These are phyloP conservation scores for Extremus antarcticus DNA, from an alignment of 495 filamentous ascomycete genomes.

Conservation along the genomic window DNA sequence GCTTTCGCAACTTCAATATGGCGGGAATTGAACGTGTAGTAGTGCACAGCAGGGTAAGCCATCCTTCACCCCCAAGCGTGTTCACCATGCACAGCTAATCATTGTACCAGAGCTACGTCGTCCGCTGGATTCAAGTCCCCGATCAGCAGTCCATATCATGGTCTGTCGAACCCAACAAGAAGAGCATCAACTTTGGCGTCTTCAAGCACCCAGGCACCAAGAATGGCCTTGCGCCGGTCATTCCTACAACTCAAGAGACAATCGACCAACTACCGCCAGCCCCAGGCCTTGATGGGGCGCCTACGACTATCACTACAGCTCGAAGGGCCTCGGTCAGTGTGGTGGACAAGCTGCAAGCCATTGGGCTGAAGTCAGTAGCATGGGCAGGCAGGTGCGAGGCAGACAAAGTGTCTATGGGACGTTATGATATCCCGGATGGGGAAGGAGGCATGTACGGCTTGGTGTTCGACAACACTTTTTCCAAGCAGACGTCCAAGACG, in stretches of 20 bases:
- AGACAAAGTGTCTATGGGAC: slow-evolving; percentile 88
- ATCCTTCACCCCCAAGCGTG: neutral
- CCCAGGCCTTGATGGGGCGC: slow-evolving; percentile 8
- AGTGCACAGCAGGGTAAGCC: slow-evolving; percentile 85
- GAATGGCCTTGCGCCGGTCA: slow-evolving; percentile 37
- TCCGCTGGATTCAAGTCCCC: slow-evolving; percentile 90
- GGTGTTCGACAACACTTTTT: slow-evolving; percentile 98
- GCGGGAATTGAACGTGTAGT: slow-evolving; percentile 95
- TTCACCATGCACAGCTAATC: slow-evolving; percentile 4
- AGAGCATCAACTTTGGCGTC: slow-evolving; percentile 94
- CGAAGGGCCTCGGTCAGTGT: slow-evolving; percentile 36
- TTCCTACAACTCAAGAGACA: slow-evolving; percentile 39
- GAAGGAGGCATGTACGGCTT: slow-evolving; percentile 90
- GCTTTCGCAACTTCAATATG: slow-evolving; percentile 38
- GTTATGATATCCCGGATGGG: slow-evolving; percentile 59
- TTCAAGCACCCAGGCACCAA: slow-evolving; percentile 86
- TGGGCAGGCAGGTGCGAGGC: slow-evolving; percentile 94
- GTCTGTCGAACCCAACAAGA: slow-evolving; percentile 95
- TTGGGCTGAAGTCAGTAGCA: slow-evolving; percentile 74
- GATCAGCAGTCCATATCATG: slow-evolving; percentile 87
- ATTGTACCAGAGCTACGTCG: slow-evolving; percentile 71
- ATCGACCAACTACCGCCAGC: slow-evolving; percentile 31
- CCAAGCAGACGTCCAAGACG: slow-evolving; percentile 87
- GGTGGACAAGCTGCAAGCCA: slow-evolving; percentile 68
- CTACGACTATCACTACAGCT: slow-evolving; percentile 6